These are phyloP conservation scores for Aspergillus campestris DNA, from an alignment of 495 filamentous ascomycete species.

Conservation along the genomic window DNA sequence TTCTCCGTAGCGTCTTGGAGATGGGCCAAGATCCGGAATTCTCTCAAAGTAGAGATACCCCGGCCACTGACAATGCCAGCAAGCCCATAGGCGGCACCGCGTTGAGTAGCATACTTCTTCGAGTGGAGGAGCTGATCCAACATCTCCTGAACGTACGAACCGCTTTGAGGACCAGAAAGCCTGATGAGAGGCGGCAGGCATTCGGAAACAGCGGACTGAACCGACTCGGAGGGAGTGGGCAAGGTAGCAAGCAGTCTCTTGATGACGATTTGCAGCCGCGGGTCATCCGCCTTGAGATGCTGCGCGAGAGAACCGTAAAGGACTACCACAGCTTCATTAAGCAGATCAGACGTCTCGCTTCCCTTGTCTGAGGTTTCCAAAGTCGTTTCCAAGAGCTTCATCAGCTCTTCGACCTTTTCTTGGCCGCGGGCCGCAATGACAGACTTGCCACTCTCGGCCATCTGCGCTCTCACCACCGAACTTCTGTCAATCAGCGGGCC, in stretches of 20 bases:
- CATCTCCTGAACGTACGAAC: constrained; percentile 71
- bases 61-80: constrained; percentile 82
- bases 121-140: constrained; percentile 70
- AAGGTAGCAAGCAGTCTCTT: constrained; percentile 75
- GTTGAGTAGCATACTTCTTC: constrained; percentile 82
- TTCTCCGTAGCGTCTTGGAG: constrained; percentile 76
- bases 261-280: constrained; percentile 76
- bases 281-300: constrained; percentile 75
- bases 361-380: constrained; percentile 75
- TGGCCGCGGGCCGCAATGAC: constrained; percentile 74
- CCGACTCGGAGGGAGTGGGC: constrained; percentile 90
- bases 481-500: constrained; percentile 78
- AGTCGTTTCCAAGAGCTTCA: constrained; percentile 80
- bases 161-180: constrained; percentile 63
- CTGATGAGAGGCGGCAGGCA: constrained; percentile 86
- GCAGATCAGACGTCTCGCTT: constrained; percentile 67
- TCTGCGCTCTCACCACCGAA: constrained; percentile 66
- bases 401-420: constrained; percentile 74
- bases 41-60: constrained; percentile 72
- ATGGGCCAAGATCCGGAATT: constrained; percentile 76
- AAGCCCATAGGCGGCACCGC: constrained; percentile 90
- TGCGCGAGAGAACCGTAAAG: constrained; percentile 89
- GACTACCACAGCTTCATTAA: constrained; percentile 95
- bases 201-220: constrained; percentile 91
- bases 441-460: constrained; percentile 84